Percentiles rank a stretch among this genome's conserved stretches.
Evolutionary conservation across 2,329 filamentous ascomycete species (phyloP).

Genomic region (Aureobasidium namibiae): DNA sequence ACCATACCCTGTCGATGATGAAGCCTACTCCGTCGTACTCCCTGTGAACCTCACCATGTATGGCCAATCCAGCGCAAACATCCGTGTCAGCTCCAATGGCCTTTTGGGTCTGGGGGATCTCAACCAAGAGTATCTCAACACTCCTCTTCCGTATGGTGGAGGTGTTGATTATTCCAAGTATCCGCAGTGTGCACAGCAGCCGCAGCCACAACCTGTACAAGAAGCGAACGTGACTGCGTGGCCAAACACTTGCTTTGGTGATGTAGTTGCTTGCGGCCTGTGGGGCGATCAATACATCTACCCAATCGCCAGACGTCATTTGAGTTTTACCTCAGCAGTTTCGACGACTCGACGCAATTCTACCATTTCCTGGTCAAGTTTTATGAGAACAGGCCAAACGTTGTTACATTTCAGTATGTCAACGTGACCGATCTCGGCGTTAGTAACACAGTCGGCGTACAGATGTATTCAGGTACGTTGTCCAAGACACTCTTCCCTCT

Average conservation of each 20-base stretch:
- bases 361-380: slow-evolving; percentile 17
- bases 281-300: slow-evolving; percentile 22
- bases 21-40: not conserved
- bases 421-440: slow-evolving; percentile 14
- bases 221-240: not conserved
- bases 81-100: not conserved
- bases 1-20: not conserved
- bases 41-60: not conserved
- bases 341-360: slow-evolving; percentile 10
- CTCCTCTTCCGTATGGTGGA: not conserved
- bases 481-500: too few species aligned
- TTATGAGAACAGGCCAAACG: not conserved
- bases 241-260: not conserved
- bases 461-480: not conserved
- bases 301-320: slow-evolving; percentile 13
- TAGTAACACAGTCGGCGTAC: slow-evolving; percentile 13
- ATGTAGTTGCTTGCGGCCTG: not conserved
- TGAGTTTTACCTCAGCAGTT: slow-evolving; percentile 15
- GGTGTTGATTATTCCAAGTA: not conserved
- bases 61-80: not conserved
- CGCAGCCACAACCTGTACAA: not conserved
- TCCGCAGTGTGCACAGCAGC: not conserved
- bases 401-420: slow-evolving; percentile 14
- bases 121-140: not conserved
- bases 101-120: not conserved